Conservation (phyloP, 2,329 filamentous ascomycete species). For the Sarocladium strictum region DNA sequence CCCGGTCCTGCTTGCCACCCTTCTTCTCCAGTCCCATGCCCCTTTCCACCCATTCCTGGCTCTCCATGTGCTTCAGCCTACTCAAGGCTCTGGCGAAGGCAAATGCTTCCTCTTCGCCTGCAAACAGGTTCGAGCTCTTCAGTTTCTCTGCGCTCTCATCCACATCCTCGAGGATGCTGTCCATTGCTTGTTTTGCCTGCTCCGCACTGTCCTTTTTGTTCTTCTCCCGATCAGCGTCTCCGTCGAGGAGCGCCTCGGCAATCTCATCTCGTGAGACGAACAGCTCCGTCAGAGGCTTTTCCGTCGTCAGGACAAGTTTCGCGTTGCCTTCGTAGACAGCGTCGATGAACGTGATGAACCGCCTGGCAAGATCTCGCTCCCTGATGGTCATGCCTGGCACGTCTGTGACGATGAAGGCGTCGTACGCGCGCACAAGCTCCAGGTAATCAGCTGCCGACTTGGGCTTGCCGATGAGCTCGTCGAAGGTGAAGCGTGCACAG, state of each 20-base stretch:
- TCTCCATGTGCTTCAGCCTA: constrained; percentile 86
- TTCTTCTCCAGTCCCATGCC: constrained; percentile 61
- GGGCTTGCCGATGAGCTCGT: constrained; percentile 82
- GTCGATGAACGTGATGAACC: constrained; percentile 97
- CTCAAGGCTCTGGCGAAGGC: constrained; percentile 88
- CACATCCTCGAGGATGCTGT: constrained; percentile 79
- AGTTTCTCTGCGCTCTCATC: constrained; percentile 79
- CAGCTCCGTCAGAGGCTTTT: constrained; percentile 75
- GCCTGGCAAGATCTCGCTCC: constrained; percentile 77
- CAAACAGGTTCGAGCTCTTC: constrained; percentile 82
- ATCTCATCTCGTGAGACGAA: constrained; percentile 74
- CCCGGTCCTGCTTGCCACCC: constrained; percentile 59
- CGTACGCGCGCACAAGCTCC: constrained; percentile 82
- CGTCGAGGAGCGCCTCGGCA: constrained; percentile 47
- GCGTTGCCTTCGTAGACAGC: constrained; percentile 88
- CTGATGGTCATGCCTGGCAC: constrained; percentile 87
- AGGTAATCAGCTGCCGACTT: constrained; percentile 94
- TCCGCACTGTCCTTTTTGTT: constrained; percentile 8
- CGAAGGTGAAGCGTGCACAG: constrained; percentile 86
- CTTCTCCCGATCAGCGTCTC: constrained; percentile 30
- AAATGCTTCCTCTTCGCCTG: constrained; percentile 92
- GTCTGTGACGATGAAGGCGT: constrained; percentile 86
- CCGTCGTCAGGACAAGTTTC: constrained; percentile 92
- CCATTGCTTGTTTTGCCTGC: constrained; percentile 63
- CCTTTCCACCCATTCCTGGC: constrained; percentile 87